A percentile compares a stretch with the other conserved stretches of the same genome.
Evolutionary conservation across 2,329 filamentous ascomycete species (phyloP).

Genomic region (Nakataea oryzae): DNA sequence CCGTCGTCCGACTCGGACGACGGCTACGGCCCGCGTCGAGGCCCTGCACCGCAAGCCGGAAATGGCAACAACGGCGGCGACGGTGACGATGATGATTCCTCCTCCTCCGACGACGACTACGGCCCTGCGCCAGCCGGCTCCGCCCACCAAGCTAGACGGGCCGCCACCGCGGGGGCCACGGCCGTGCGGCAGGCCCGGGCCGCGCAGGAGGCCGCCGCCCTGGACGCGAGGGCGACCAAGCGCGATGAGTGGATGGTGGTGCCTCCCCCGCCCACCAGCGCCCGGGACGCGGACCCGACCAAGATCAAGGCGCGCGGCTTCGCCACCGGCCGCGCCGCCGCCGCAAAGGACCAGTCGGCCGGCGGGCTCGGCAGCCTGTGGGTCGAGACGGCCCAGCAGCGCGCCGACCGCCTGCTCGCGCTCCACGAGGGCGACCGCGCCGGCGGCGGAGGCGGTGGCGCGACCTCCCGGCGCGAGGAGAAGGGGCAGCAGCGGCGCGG

Average conservation of each 20-base stretch:
- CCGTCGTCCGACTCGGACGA: conserved; percentile 31
- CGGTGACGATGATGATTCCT: conserved; percentile 7
- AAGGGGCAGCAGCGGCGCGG: conserved; percentile 13
- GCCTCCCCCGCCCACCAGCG: conserved; percentile 42
- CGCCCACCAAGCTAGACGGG: conserved; percentile 24
- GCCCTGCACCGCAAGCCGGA: neutral
- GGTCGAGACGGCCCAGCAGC: conserved; percentile 88
- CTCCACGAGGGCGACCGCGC: conserved; percentile 45
- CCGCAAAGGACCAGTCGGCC: conserved; percentile 14
- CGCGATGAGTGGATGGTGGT: conserved; percentile 82
- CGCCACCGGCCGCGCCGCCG: conserved; percentile 47
- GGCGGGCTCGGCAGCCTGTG: conserved; percentile 59
- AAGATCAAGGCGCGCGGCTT: conserved; percentile 77
- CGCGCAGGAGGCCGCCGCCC: conserved; percentile 8
- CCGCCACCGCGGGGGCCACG: conserved; percentile 12
- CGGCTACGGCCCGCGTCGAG: conserved; percentile 40
- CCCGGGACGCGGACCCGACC: conserved; percentile 62
- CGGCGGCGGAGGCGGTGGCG: conserved; percentile 35
- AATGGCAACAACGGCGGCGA: neutral
- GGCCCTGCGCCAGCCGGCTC: conserved; percentile 40
- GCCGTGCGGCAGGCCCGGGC: conserved; percentile 15
- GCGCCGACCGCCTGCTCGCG: conserved; percentile 49
- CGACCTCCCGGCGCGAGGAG: too few relatives aligned
- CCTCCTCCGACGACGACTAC: conserved; percentile 41
- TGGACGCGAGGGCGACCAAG: conserved; percentile 31